These are phyloP conservation scores for Kalmusia sp. DNA, from an alignment of 2,329 filamentous ascomycete genomes.

Conservation along the genomic window DNA sequence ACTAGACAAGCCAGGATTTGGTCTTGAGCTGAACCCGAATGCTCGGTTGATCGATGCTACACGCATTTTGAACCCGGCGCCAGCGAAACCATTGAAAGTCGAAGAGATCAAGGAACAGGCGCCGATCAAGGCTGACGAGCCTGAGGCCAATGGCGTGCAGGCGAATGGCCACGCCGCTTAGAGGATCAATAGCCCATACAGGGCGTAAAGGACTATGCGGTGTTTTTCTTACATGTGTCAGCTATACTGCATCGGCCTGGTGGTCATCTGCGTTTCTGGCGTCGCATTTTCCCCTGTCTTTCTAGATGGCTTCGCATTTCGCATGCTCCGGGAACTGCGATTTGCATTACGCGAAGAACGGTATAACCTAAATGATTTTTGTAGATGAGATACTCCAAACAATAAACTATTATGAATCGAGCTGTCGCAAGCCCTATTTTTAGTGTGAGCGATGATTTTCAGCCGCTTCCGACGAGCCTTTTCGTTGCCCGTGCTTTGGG, in stretches of 20 bases:
- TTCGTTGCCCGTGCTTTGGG: constrained; percentile 20
- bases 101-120: constrained; percentile 15
- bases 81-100: constrained; percentile 48
- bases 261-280: constrained; percentile 11
- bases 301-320: constrained; percentile 28
- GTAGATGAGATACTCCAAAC: constrained; percentile 6
- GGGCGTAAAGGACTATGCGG: not conserved
- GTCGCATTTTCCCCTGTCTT: constrained; percentile 1
- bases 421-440: constrained; percentile 26
- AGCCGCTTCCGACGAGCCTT: constrained; percentile 26
- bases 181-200: not conserved
- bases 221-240: not conserved
- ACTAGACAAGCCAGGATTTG: constrained; percentile 89
- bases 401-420: not conserved
- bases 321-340: constrained; percentile 8
- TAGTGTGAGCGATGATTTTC: constrained; percentile 30
- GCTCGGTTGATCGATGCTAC: constrained; percentile 80
- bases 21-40: constrained; percentile 82
- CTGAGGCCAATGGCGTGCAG: constrained; percentile 17
- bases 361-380: not conserved
- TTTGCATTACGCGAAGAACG: not conserved
- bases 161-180: constrained; percentile 18
- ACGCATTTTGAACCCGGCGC: constrained; percentile 74
- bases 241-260: constrained; percentile 16
- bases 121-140: constrained; percentile 15